phyloP scores from a whole-genome alignment of 2,329 filamentous ascomycete genomes.

The Fusarium stilboides region DNA sequence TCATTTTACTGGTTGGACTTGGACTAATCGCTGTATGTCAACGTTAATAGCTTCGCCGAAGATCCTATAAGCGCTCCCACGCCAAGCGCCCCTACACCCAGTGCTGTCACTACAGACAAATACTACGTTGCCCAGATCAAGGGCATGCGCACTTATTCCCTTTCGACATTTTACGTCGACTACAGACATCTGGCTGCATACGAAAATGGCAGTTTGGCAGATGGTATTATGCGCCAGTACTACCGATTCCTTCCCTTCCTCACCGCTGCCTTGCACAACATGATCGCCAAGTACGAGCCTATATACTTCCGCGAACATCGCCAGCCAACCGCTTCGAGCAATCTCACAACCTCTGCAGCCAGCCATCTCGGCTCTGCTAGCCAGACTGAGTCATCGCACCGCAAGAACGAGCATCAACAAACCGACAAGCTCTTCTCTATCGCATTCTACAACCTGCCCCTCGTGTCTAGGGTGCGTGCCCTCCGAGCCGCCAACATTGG shows the following conservation, averaged over 20 bases:
- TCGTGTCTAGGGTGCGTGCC: slow-evolving; percentile 88
- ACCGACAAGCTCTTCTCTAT: slow-evolving; percentile 96
- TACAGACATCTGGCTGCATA: slow-evolving; percentile 85
- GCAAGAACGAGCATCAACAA: slow-evolving; percentile 92
- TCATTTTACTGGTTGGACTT: neutral
- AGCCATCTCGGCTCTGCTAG: slow-evolving; percentile 74
- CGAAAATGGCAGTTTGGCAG: slow-evolving; percentile 84
- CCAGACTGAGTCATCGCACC: slow-evolving; percentile 77
- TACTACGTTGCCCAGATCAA: slow-evolving; percentile 90
- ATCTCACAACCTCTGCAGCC: slow-evolving; percentile 76
- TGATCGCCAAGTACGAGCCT: slow-evolving; percentile 95
- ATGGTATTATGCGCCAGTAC: slow-evolving; percentile 90
- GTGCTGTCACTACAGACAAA: slow-evolving; percentile 81
- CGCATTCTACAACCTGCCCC: slow-evolving; percentile 92
- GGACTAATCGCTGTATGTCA: slow-evolving; percentile 4
- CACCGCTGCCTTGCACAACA: slow-evolving; percentile 88
- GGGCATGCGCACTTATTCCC: slow-evolving; percentile 78
- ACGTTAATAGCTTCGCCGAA: slow-evolving; percentile 72
- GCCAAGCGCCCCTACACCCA: slow-evolving; percentile 74
- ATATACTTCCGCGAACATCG: slow-evolving; percentile 94
- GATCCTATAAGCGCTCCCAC: slow-evolving; percentile 70
- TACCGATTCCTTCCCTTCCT: slow-evolving; percentile 96
- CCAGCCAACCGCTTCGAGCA: slow-evolving; percentile 83
- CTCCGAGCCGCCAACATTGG: slow-evolving; percentile 92
- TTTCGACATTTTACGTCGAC: slow-evolving; percentile 91